Evolutionary conservation across 148 eudicot genomes (phyloP).

Genomic region (Rheum nobile): DNA sequence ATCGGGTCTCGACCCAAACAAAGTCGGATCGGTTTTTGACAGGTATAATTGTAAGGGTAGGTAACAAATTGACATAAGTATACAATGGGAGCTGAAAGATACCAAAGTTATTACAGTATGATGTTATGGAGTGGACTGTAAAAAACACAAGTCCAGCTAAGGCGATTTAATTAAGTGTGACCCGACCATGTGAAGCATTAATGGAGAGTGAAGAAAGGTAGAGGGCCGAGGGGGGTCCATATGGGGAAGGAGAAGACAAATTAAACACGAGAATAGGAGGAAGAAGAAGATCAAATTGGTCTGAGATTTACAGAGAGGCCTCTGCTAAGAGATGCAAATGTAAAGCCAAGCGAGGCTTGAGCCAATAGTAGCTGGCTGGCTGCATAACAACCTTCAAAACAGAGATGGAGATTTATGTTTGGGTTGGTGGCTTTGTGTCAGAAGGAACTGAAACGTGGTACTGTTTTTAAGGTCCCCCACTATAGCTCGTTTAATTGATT

Average conservation of each 20-base stretch:
- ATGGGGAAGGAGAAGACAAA: background rate
- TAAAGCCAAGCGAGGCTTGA: background rate
- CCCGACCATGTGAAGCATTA: background rate
- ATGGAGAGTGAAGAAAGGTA: background rate
- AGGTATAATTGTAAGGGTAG: too few relatives aligned
- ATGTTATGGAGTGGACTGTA: too few relatives aligned
- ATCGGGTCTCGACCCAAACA: too few relatives aligned
- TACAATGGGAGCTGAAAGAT: too few relatives aligned
- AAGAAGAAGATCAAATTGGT: background rate
- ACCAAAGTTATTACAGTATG: too few relatives aligned
- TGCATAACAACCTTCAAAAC: constrained; percentile 2
- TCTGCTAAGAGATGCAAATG: background rate
- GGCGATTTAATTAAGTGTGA: background rate
- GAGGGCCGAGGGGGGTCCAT: background rate
- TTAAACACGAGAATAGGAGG: background rate
- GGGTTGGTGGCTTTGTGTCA: background rate
- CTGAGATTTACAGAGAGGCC: background rate
- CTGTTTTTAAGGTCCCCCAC: background rate
- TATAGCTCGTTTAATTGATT: background rate
- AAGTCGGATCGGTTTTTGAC: too few relatives aligned
- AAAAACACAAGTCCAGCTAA: background rate
- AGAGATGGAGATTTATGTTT: background rate
- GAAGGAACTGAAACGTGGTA: constrained; percentile 1
- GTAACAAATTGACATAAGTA: too few relatives aligned
- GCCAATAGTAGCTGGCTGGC: background rate